These are phyloP conservation scores for Psilocybe cubensis DNA, from an alignment of 768 basidiomycete species.

Conservation along the genomic window DNA sequence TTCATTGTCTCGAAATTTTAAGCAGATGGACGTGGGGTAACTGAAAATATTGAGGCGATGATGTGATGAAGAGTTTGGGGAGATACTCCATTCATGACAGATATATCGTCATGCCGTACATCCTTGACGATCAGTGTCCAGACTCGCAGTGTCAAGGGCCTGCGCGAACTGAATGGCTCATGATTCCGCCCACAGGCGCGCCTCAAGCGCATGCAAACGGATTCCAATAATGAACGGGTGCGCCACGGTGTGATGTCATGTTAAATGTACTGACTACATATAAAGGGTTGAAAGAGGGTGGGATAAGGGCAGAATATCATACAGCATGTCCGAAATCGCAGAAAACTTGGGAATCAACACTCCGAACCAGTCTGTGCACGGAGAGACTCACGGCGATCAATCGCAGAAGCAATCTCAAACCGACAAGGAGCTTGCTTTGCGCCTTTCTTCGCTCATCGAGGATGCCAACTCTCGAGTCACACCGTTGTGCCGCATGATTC, in stretches of 20 bases:
- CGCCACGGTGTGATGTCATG: not conserved
- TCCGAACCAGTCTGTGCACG: not conserved
- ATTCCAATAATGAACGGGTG: not conserved
- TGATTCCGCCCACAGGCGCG: no score
- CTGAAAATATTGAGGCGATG: no score
- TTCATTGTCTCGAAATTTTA: no score
- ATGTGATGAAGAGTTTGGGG: no score
- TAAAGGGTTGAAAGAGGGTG: not conserved
- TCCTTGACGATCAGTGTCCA: no score
- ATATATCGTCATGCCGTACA: no score
- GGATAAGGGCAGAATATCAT: not conserved
- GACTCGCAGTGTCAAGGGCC: no score
- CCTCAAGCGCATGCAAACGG: no score
- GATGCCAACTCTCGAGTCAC: conserved; percentile 32
- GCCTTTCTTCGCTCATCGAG: conserved; percentile 38
- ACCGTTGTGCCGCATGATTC: conserved; percentile 38
- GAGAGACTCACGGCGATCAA: not conserved
- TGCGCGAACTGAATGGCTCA: no score
- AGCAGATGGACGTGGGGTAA: no score
- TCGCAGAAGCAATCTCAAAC: conserved; percentile 22
- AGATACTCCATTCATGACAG: no score
- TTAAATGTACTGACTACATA: not conserved
- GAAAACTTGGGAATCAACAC: not conserved
- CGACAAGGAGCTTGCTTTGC: conserved; percentile 34
- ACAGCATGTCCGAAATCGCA: not conserved